phyloP scores from a whole-genome alignment of 2,329 filamentous ascomycete species.

The Periconia digitata region DNA sequence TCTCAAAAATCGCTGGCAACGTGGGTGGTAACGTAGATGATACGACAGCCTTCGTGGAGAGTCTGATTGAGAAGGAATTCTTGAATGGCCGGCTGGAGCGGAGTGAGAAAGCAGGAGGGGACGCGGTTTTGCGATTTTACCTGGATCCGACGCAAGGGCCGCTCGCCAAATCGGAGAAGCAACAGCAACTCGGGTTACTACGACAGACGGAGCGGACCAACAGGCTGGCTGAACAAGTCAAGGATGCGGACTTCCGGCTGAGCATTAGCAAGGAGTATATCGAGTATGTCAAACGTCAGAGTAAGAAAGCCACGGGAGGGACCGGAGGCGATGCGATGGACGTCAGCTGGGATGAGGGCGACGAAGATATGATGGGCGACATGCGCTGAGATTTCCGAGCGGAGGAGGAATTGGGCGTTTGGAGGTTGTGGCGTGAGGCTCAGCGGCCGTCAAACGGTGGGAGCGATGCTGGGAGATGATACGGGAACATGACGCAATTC shows the following conservation, averaged over 20 bases:
- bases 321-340: slow-evolving; percentile 41
- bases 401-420: neutral
- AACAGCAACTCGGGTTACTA: slow-evolving; percentile 49
- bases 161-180: slow-evolving; percentile 42
- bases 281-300: slow-evolving; percentile 53
- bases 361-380: slow-evolving; percentile 43
- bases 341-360: slow-evolving; percentile 35
- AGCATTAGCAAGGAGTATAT: slow-evolving; percentile 62
- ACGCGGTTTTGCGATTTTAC: slow-evolving; percentile 58
- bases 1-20: slow-evolving; percentile 55
- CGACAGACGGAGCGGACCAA: slow-evolving; percentile 55
- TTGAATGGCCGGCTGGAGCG: slow-evolving; percentile 56
- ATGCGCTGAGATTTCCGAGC: slow-evolving; percentile 22
- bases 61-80: slow-evolving; percentile 54
- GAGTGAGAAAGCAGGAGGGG: slow-evolving; percentile 36
- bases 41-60: slow-evolving; percentile 56
- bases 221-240: slow-evolving; percentile 53
- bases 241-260: slow-evolving; percentile 57
- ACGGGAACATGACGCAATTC: slow-evolving; percentile 22
- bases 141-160: slow-evolving; percentile 40
- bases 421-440: neutral
- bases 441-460: neutral
- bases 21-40: slow-evolving; percentile 54
- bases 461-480: neutral
- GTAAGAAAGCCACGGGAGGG: slow-evolving; percentile 38